Base-by-base conservation (phyloP, 768 basidiomycete species). In the Tylopilus felleus region DNA sequence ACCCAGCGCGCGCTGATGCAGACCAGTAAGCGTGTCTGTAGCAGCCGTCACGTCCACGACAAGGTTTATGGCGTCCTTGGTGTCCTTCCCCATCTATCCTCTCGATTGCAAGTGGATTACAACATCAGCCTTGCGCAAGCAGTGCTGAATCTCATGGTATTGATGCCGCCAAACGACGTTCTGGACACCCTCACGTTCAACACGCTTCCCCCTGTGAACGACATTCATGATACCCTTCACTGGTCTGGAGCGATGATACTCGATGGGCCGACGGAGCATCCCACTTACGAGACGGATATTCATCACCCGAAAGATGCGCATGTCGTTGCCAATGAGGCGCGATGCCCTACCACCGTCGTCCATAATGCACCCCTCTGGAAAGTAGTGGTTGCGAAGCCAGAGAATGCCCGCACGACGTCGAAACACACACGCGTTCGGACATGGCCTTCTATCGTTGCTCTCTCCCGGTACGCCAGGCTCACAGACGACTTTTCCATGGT, bases 101-200 rank as follows among this genome's bases (percentile, higher is more conserved):
- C 27, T 40, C 25, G 25, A 10, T 16, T 60, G 21, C 13, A 31
- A 9, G 42, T 35, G 29, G 49, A 59, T 23, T 59, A 60, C 25
- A 10, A 44, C 2, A 43, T 21, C 23, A 31, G 17, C 6, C 42
- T 52, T 17, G 6, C 25, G 4, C 27, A 40, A n/a, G 31, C 31
- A 19, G 6, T 59, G 14, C 14, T 51, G 36, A 35, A 52, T 28
- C 50, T 59, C 41, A 57, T 57, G 55, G 1, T 4, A n/a, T 28
- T 51, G 41, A 58, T 58, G 55, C 36, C 55, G 5, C 5, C 56
- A 12, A 45, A 48, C 0, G 55, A 52, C 12, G 28, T 57, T n/a
- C 57, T 59, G 19, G 57, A 59, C 36, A 57, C 55, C 7, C 57
- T 59, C 47, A 49, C 38, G 13, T 59, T 59, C 29, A 58, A 58